Conservation (phyloP, 257 asterid species). For the Nicotiana obtusifolia region DNA sequence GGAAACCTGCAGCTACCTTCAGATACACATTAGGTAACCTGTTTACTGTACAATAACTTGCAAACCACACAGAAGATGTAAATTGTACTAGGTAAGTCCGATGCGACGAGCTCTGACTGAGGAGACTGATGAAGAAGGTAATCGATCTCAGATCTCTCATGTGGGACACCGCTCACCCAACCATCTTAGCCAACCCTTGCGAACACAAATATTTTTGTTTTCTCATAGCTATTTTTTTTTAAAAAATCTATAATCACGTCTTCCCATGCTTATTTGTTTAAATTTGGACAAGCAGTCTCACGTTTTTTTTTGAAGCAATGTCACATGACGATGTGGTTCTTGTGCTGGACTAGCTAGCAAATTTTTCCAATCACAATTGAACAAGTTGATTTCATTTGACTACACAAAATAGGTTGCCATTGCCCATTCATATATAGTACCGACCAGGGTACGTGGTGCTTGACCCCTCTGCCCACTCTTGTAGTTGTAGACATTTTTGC, state of each 20-base stretch:
- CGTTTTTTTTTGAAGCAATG: background rate
- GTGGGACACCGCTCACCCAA: too few relatives aligned
- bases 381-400: background rate
- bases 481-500: background rate
- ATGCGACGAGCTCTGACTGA: too few relatives aligned
- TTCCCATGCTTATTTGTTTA: background rate
- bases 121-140: too few relatives aligned
- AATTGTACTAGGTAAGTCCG: too few relatives aligned
- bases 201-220: background rate
- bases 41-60: too few relatives aligned
- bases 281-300: background rate
- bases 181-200: too few relatives aligned
- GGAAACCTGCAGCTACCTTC: too few relatives aligned
- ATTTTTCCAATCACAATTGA: background rate
- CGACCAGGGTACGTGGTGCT: background rate
- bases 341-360: background rate
- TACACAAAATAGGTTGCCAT: background rate
- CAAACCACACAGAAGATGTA: too few relatives aligned
- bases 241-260: background rate
- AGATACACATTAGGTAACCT: too few relatives aligned
- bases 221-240: background rate
- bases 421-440: background rate
- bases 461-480: background rate
- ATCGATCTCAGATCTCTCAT: too few relatives aligned
- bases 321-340: background rate